phyloP scores from a whole-genome alignment of 2,329 filamentous ascomycete species.

The Talaromyces amestolkiae region DNA sequence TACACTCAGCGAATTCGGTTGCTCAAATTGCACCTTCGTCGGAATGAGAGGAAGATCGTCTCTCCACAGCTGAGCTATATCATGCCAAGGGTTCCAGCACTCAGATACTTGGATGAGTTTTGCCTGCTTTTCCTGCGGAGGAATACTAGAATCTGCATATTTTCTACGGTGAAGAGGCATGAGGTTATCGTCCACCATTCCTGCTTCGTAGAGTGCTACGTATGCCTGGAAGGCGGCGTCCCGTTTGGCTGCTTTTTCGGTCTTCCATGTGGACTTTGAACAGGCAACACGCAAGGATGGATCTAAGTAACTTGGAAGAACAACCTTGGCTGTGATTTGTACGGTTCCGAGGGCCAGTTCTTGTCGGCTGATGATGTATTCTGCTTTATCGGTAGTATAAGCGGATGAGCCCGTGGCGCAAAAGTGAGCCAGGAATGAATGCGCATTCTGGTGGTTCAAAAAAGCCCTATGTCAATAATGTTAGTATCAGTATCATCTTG shows the following conservation, averaged over 20 bases:
- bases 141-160: slow-evolving; percentile 38
- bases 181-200: slow-evolving; percentile 74
- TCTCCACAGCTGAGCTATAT: slow-evolving; percentile 33
- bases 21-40: slow-evolving; percentile 23
- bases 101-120: slow-evolving; percentile 31
- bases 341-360: slow-evolving; percentile 23
- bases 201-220: slow-evolving; percentile 63
- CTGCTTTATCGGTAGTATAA: slow-evolving; percentile 64
- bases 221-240: slow-evolving; percentile 86
- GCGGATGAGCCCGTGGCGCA: slow-evolving; percentile 62
- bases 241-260: slow-evolving; percentile 69
- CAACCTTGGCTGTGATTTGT: slow-evolving; percentile 56
- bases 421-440: slow-evolving; percentile 77
- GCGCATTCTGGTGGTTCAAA: slow-evolving; percentile 70
- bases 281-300: slow-evolving; percentile 55
- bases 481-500: not conserved
- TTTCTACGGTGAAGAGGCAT: slow-evolving; percentile 57
- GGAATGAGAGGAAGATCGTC: slow-evolving; percentile 21
- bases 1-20: slow-evolving; percentile 18
- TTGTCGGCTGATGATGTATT: slow-evolving; percentile 59
- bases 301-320: slow-evolving; percentile 70
- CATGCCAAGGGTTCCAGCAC: slow-evolving; percentile 39
- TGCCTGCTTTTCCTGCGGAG: slow-evolving; percentile 26
- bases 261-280: slow-evolving; percentile 61
- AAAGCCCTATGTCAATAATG: slow-evolving; percentile 52